phyloP scores from a whole-genome alignment of 2,329 filamentous ascomycete species.

The Diaporthe sp. region DNA sequence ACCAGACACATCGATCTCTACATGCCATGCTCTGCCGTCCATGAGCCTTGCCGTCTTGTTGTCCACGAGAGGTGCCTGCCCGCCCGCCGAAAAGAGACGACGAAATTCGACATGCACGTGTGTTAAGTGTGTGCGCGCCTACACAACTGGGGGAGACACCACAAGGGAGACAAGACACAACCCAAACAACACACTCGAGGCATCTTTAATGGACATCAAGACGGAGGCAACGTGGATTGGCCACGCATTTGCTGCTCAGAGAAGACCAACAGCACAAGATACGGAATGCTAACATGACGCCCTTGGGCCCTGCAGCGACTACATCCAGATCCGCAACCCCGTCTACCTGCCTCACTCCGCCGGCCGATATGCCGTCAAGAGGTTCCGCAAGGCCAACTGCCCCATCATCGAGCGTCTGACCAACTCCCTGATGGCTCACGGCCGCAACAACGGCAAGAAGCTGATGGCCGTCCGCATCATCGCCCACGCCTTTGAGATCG shows the following conservation, averaged over 20 bases:
- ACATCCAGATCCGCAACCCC: slow-evolving; percentile 99
- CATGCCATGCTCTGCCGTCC: slow-evolving; percentile 44
- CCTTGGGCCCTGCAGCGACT: slow-evolving; percentile 92
- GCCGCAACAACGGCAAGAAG: slow-evolving; percentile 99
- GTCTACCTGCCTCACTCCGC: slow-evolving; percentile 99
- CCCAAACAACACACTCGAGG: neutral
- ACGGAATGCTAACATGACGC: slow-evolving; percentile 48
- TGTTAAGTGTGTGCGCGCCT: neutral
- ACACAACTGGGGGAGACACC: neutral
- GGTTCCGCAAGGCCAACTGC: slow-evolving; percentile 99
- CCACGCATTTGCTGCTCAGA: neutral
- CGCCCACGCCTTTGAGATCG: slow-evolving; percentile 99
- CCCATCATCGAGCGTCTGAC: slow-evolving; percentile 99
- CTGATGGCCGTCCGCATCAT: slow-evolving; percentile 99
- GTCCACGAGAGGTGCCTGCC: neutral
- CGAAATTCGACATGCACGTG: neutral
- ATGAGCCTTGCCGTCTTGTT: slow-evolving; percentile 31
- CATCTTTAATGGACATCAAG: slow-evolving; percentile 22
- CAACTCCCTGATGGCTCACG: slow-evolving; percentile 99
- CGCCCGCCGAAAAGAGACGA: slow-evolving; percentile 10
- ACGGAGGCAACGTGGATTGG: slow-evolving; percentile 34
- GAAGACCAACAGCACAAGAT: slow-evolving; percentile 32
- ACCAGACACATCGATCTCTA: slow-evolving; percentile 42
- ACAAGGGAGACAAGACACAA: neutral
- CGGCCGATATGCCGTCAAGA: slow-evolving; percentile 98